phyloP scores from a whole-genome alignment of 306 rosid species.

The Acmispon strigosus region DNA sequence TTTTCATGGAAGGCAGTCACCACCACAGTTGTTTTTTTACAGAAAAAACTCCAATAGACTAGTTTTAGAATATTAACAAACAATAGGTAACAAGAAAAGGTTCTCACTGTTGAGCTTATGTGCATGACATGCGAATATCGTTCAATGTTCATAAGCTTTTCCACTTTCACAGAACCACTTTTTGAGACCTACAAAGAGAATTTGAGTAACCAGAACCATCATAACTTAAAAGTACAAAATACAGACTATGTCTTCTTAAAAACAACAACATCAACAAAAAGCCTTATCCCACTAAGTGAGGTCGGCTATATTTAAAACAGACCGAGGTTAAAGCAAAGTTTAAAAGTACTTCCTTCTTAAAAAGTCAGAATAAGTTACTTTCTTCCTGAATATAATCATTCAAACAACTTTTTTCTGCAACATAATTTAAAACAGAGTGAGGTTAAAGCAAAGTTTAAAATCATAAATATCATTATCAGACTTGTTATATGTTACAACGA shows the following conservation, averaged over 20 bases:
- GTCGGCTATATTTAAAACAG: too few relatives aligned
- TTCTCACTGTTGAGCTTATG: conserved; percentile 84
- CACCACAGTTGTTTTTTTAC: neutral
- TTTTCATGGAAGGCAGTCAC: neutral
- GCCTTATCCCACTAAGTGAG: too few relatives aligned
- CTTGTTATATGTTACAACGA: neutral
- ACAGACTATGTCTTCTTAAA: neutral
- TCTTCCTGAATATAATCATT: neutral
- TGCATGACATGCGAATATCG: conserved; percentile 93
- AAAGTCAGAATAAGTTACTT: neutral
- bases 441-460: neutral
- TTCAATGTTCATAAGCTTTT: conserved; percentile 67
- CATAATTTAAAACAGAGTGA: neutral
- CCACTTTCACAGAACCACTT: conserved; percentile 71
- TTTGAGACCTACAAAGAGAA: conserved; percentile 52
- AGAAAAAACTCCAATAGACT: neutral
- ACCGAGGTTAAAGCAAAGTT: too few relatives aligned
- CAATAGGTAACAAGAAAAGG: neutral
- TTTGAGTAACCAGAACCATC: conserved; percentile 23
- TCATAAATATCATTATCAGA: neutral
- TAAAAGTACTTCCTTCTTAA: too few relatives aligned
- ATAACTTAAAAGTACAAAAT: neutral
- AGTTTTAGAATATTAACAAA: neutral
- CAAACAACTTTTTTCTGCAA: conserved; percentile 5
- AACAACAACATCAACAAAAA: too few relatives aligned